Percentiles rank a stretch among this genome's conserved stretches.
These are phyloP conservation scores for Pythium biforme DNA, from an alignment of 352 stramenopile species.

Conservation along the genomic window DNA sequence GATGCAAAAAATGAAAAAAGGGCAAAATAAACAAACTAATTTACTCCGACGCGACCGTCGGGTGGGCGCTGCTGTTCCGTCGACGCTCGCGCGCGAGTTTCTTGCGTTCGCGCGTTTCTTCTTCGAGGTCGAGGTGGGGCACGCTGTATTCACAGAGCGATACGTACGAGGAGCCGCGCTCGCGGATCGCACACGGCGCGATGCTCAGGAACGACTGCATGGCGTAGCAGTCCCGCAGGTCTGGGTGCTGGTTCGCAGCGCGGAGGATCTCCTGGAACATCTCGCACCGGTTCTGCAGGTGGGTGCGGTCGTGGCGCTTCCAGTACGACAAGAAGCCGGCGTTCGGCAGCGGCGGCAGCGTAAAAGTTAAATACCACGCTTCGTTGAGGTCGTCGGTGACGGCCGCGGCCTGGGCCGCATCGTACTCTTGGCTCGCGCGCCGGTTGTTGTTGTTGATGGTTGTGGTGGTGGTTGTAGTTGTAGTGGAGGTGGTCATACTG, in stretches of 20 bases:
- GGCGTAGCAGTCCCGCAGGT: slow-evolving; percentile 37
- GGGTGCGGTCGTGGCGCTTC: slow-evolving; percentile 74
- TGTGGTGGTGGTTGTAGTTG: neutral
- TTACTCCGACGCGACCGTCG: slow-evolving; percentile 50
- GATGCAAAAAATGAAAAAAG: slow-evolving; percentile 6
- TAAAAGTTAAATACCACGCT: slow-evolving; percentile 56
- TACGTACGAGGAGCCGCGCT: slow-evolving; percentile 79
- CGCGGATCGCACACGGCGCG: slow-evolving; percentile 45
- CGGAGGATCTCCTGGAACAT: slow-evolving; percentile 74
- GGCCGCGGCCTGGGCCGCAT: neutral
- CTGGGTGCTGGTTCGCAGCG: slow-evolving; percentile 34
- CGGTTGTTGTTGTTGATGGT: slow-evolving; percentile 15
- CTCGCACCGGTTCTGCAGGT: slow-evolving; percentile 67
- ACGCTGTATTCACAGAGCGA: slow-evolving; percentile 79
- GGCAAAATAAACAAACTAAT: slow-evolving; percentile 25
- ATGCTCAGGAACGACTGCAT: slow-evolving; percentile 61
- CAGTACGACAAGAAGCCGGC: slow-evolving; percentile 78
- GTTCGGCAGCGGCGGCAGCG: slow-evolving; percentile 64
- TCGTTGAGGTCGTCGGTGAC: slow-evolving; percentile 28
- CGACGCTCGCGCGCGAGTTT: slow-evolving; percentile 67
- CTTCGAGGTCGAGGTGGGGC: slow-evolving; percentile 56
- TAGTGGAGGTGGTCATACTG: neutral
- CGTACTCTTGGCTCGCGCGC: slow-evolving; percentile 20
- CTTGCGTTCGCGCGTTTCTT: slow-evolving; percentile 72
- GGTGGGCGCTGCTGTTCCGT: slow-evolving; percentile 72